Evolutionary conservation across 2,329 filamentous ascomycete species (phyloP), one percentile per base, ranked within the genome.

Genomic region (Pleurostoma richardsiae): DNA sequence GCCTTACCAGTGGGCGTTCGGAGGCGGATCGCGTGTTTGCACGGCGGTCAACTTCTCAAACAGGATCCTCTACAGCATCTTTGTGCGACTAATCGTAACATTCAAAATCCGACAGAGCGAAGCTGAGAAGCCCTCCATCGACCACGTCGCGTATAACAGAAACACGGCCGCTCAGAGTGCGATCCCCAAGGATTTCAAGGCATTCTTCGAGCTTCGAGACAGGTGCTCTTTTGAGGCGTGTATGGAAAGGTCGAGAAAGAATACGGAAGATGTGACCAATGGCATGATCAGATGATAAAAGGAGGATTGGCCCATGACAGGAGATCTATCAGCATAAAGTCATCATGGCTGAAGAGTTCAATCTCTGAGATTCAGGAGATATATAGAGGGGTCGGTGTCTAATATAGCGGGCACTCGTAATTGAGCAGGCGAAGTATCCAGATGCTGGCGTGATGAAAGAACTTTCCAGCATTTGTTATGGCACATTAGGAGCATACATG

Each of bases 31-130:
- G 5, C 48, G 53, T 28, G 52, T 54, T 46, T 57, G 54, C 39
- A 53, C 53, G 3, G 55, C 54, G n/a, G 46, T 54, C 31, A 54
- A 53, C 41, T 52, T 58, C 43, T 53, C 55, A 3, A 51, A 56
- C 28, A 40, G 56, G 19, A 49, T 56, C 6, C 44, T 58, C 5
- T 58, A 56, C 40, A 44, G 51, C 5, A 53, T 52, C 19, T 58
- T 57, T 28, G 33, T 52, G 31, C 56, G 56, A 1, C 42, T 58
- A 26, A 51, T 58, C 11, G 33, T 56, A 26, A 42, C 52, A 1
- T 52, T 56, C 42, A 44, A 49, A 33, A 50, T 57, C 36, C 41
- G 30, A 36, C 19, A 52, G 40, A 49, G 45, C 19, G 29, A 48
- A 28, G 10, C 42, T n/a, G 39, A 42, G 26, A 40, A 44, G 40